Percentiles rank a stretch among this genome's conserved stretches.
Conservation (phyloP, 768 basidiomycete genomes). For the Calocybe gangraenosa region DNA sequence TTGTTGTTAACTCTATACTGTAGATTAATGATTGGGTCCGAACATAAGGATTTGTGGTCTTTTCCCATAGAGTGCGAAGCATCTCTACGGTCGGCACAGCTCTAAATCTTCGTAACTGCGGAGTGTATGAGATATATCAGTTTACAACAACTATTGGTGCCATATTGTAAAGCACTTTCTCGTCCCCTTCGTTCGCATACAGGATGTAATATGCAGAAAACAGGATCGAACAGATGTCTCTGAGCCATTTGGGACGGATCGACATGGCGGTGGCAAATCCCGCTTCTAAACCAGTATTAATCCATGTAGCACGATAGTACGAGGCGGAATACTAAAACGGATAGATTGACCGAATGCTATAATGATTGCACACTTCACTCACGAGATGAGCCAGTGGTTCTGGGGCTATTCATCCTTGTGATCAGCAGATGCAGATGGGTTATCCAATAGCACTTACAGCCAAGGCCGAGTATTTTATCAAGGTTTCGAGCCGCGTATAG, state of each 20-base stretch:
- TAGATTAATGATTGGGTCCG: constrained; percentile 17
- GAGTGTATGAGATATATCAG: not conserved
- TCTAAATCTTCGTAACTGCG: constrained; percentile 83
- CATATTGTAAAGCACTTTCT: constrained; percentile 59
- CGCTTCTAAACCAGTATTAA: constrained; percentile 90
- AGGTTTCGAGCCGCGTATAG: constrained; percentile 83
- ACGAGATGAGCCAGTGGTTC: constrained; percentile 90
- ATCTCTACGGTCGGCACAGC: constrained; percentile 96
- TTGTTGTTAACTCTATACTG: constrained; percentile 2
- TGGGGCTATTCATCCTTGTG: constrained; percentile 52
- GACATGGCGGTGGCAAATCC: constrained; percentile 96
- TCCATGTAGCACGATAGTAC: constrained; percentile 96
- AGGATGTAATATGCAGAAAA: constrained; percentile 88
- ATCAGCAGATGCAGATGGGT: too few relatives aligned
- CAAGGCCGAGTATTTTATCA: constrained; percentile 80
- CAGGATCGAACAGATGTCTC: constrained; percentile 79
- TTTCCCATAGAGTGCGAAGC: constrained; percentile 95
- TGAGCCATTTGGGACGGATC: constrained; percentile 87
- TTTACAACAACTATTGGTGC: not conserved
- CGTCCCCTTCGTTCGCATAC: constrained; percentile 87
- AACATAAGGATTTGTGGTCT: constrained; percentile 91
- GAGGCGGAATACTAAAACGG: constrained; percentile 82
- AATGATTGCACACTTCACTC: constrained; percentile 21
- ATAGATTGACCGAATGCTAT: not conserved
- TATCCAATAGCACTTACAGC: constrained; percentile 44